phyloP scores from a whole-genome alignment of 2,329 filamentous ascomycete species.

The Mycosphaerelloides madeirae region DNA sequence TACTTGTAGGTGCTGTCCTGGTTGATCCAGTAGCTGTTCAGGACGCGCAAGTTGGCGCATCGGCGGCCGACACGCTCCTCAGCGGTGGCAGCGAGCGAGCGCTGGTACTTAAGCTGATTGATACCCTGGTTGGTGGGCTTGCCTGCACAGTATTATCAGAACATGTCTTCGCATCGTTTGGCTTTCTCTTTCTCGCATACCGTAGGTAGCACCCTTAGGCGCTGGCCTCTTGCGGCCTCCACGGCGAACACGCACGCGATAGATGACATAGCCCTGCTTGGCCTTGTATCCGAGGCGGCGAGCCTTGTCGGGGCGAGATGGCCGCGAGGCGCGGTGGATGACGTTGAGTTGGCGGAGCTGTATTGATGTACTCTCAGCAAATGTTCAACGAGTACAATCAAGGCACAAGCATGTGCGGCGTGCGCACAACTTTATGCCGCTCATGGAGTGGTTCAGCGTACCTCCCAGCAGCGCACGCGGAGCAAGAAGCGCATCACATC shows the following conservation, averaged over 20 bases:
- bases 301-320: slow-evolving; percentile 98
- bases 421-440: slow-evolving; percentile 28
- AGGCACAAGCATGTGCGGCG: slow-evolving; percentile 32
- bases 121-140: slow-evolving; percentile 99
- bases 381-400: slow-evolving; percentile 96
- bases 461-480: slow-evolving; percentile 99
- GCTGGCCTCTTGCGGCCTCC: slow-evolving; percentile 97
- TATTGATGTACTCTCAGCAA: slow-evolving; percentile 99
- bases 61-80: slow-evolving; percentile 99
- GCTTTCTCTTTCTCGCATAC: slow-evolving; percentile 51
- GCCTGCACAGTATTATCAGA: slow-evolving; percentile 54
- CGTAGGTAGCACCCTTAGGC: slow-evolving; percentile 97
- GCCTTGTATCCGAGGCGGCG: slow-evolving; percentile 99
- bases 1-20: slow-evolving; percentile 99
- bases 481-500: slow-evolving; percentile 99
- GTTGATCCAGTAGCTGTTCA: slow-evolving; percentile 99
- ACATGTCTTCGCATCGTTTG: slow-evolving; percentile 5
- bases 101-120: slow-evolving; percentile 99
- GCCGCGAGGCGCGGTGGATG: slow-evolving; percentile 97
- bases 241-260: slow-evolving; percentile 96
- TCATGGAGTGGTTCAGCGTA: slow-evolving; percentile 43
- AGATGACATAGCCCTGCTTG: slow-evolving; percentile 99
- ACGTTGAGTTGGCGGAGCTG: slow-evolving; percentile 99
- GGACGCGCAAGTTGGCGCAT: slow-evolving; percentile 97
- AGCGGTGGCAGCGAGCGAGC: slow-evolving; percentile 92